Evolutionary conservation across 2,329 filamentous ascomycete genomes (phyloP).

Genomic region (Aspergillus melleus): DNA sequence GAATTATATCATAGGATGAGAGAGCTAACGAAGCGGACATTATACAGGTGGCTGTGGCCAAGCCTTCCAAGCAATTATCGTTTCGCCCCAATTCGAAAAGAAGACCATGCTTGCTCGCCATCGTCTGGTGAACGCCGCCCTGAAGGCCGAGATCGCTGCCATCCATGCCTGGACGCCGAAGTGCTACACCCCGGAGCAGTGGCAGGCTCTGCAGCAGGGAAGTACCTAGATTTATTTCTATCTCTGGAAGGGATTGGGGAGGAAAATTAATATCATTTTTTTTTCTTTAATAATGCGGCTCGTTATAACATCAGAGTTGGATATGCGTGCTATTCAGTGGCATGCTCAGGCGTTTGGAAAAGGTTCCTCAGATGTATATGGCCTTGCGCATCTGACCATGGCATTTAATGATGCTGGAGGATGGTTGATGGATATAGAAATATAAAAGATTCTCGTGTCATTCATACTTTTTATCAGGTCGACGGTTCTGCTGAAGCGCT

Average conservation of each 20-base stretch:
- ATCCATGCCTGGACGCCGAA: conserved; percentile 96
- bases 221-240: not conserved
- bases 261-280: not conserved
- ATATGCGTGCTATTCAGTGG: conserved; percentile 11
- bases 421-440: conserved; percentile 8
- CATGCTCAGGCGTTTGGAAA: conserved; percentile 20
- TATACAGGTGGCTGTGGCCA: conserved; percentile 66
- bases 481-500: no score
- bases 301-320: conserved; percentile 2
- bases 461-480: no score
- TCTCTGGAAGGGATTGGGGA: not conserved
- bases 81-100: conserved; percentile 68
- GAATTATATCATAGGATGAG: not conserved
- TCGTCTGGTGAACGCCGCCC: conserved; percentile 76
- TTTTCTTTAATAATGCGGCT: not conserved
- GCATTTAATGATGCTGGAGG: conserved; percentile 6
- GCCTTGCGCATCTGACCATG: conserved; percentile 4
- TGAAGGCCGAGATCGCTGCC: conserved; percentile 83
- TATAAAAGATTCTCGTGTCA: not conserved
- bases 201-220: conserved; percentile 64
- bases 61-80: conserved; percentile 69
- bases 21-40: not conserved
- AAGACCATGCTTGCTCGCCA: conserved; percentile 80
- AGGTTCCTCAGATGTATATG: conserved; percentile 16
- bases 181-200: conserved; percentile 89